phyloP scores from a whole-genome alignment of 2,329 filamentous ascomycete genomes.

The Ciborinia camelliae region DNA sequence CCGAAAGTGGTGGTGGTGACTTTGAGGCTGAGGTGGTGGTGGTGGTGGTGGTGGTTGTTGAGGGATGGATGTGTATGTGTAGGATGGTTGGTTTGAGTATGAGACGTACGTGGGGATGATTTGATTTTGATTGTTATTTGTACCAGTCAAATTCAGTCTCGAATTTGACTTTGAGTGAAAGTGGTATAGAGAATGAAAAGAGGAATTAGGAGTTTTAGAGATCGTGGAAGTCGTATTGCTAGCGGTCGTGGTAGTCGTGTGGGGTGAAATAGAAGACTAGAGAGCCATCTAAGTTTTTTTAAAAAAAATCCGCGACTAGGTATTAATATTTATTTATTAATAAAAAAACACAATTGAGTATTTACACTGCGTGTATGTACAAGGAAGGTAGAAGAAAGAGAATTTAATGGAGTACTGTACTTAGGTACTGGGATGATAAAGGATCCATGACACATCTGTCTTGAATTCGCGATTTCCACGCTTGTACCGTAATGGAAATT shows the following conservation, averaged over 20 bases:
- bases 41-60: neutral
- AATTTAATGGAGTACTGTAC: constrained; percentile 7
- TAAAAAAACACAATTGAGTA: neutral
- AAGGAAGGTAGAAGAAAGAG: constrained; percentile 6
- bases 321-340: neutral
- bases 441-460: constrained; percentile 13
- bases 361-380: neutral
- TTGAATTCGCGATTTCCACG: constrained; percentile 5
- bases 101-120: neutral
- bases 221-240: neutral
- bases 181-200: neutral
- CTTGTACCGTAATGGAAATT: neutral
- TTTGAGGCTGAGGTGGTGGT: neutral
- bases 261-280: constrained; percentile 17
- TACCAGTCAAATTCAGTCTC: neutral
- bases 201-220: constrained; percentile 8
- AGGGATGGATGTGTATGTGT: neutral
- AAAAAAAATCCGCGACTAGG: neutral
- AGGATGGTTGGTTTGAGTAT: neutral
- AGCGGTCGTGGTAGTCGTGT: constrained; percentile 13
- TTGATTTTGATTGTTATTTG: neutral
- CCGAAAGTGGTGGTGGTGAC: constrained; percentile 3
- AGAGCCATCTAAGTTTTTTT: constrained; percentile 22
- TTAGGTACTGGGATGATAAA: neutral
- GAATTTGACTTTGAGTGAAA: constrained; percentile 2